Evolutionary conservation across 768 basidiomycete genomes (phyloP), one percentile per base, ranked within the genome.

Genomic region (Kwoniella dendrophila): DNA sequence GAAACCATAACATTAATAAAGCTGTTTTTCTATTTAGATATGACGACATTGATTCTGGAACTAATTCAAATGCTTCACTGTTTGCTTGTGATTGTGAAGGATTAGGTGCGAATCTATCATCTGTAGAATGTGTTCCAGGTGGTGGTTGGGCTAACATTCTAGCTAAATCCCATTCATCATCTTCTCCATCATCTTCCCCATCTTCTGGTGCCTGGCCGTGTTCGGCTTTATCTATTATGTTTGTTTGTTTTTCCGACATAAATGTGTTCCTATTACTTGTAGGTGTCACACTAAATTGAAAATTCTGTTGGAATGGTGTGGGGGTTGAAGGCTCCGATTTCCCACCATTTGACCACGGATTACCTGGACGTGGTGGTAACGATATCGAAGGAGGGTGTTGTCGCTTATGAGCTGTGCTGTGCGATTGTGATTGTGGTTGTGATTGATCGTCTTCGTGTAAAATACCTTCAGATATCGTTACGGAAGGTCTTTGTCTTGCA

Each of bases 21-120:
- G 75, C 69, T 18, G 79, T 78, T 60, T 80, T 80, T 32, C 79
- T 47, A 64, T 80, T 80, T 61, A 80, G 68, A 67, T 79, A 80
- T 16, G 63, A 65, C 26, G 75, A 63, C 70, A 75, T 80, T 16
- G 70, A 73, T 56, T 80, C 79, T n/a, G 68, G 69, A 29, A 75
- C 68, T 8, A 75, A 63, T 40, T 74, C 75, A 20, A 59, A 58
- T 10, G 63, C 61, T 27, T 72, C 74, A 24, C 68, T 69, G 1
- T 60, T 64, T 1, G 27, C 26, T 22, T 33, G 30, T 16, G 49
- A 33, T 33, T 51, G 49, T n/a, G n/a, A n/a, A n/a, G n/a, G n/a
- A n/a, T 38, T 22, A 40, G 63, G 65, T 3, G 53, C 59, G 44
- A 67, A 64, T 41, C 63, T 14, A 33, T 68, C 61, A 50, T 60